Base-by-base conservation (phyloP, 2,329 filamentous ascomycete species). In the Colletotrichum musae region DNA sequence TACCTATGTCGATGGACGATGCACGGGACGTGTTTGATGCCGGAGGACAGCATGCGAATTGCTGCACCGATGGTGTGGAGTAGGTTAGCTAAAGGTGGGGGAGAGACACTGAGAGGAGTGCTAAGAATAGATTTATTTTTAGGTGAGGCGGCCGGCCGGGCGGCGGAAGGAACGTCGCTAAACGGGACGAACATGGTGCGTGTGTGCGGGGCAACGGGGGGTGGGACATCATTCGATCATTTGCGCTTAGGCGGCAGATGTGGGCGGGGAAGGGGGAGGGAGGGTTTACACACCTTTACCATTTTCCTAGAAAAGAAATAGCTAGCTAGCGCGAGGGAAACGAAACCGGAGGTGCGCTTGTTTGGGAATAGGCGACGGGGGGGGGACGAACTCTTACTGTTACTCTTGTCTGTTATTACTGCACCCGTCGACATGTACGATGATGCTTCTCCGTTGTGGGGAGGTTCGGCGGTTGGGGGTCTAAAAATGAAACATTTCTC, bases 71-170 rank as follows among this genome's bases (percentile, higher is more conserved):
- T 18, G 32, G 32, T 36, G 32, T 36, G 32, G 32, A 36, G 32
- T 36, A 36, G 32, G 21, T 24, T n/a, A n/a, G n/a, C n/a, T n/a
- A 36, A 36, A 36, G 32, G 15, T 52, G 18, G 47, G 48, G 26
- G 7, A 36, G 57, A 58, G 18, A 32, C 9, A 32, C 16, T 12
- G 28, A 28, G 47, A 36, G 24, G 28, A 47, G n/a, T 65, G 24
- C 66, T 51, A 69, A 66, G 36, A 65, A 69, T 66, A 66, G 62
- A 53, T 26, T 36, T 56, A 54, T 59, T 54, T 69, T 69, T 69
- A 59, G 54, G 45, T 63, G 48, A 54, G 48, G 32, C 58, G 48
- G 36, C 45, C 6, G 16, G 32, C 59, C 21, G 48, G 24, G 39
- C 59, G 43, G 58, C 32, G 48, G 48, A 32, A 45, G 48, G 48